Conservation (phyloP, 2,329 filamentous ascomycete species). For the Colletotrichum orchidophilum region DNA sequence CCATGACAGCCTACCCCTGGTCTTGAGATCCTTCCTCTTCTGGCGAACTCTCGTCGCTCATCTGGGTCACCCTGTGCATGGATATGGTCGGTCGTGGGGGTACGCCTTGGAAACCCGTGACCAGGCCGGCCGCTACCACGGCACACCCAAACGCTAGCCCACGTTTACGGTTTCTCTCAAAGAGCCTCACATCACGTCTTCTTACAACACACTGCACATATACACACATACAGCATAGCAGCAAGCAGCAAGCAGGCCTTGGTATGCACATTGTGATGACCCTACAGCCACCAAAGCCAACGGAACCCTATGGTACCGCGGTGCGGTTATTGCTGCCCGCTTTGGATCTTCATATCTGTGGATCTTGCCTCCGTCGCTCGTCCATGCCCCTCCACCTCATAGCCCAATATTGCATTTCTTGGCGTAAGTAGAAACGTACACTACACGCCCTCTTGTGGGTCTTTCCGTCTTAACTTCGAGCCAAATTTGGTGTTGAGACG, state of each 20-base stretch:
- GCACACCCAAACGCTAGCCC: constrained; percentile 18
- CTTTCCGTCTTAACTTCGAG: constrained; percentile 18
- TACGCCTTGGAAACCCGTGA: background rate
- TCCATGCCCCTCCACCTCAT: background rate
- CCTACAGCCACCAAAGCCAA: background rate
- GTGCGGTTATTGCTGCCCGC: constrained; percentile 15
- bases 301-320: constrained; percentile 3
- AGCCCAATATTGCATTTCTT: background rate
- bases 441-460: constrained; percentile 3
- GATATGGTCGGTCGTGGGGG: constrained; percentile 21
- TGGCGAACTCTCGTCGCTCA: constrained; percentile 25
- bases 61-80: constrained; percentile 20
- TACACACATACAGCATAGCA: background rate
- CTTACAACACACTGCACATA: background rate
- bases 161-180: constrained; percentile 19
- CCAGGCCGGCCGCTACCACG: constrained; percentile 2
- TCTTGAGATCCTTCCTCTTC: constrained; percentile 24
- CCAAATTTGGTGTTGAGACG: constrained; percentile 14
- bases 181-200: constrained; percentile 27
- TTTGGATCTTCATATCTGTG: constrained; percentile 12
- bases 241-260: background rate
- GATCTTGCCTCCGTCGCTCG: background rate
- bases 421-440: background rate
- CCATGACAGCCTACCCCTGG: constrained; percentile 6
- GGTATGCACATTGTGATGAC: background rate